Base-by-base conservation (phyloP, 129 eudicot species). In the Gnaphalium uliginosum region DNA sequence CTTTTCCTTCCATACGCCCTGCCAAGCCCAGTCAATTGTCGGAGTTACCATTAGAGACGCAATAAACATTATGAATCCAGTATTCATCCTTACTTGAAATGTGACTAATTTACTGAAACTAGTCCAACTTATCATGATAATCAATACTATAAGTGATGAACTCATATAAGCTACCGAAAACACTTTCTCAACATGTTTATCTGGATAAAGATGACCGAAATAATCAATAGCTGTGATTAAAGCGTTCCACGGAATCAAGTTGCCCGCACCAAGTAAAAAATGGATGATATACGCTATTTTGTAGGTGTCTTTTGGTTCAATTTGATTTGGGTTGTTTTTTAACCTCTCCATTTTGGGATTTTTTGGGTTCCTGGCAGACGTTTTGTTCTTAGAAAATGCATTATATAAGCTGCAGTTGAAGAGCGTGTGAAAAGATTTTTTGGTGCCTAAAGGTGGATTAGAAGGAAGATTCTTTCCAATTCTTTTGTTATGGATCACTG, bases 191-290 rank as follows among this genome's bases (percentile, higher is more conserved):
- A 89, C 89, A 14, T 92, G 94, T 77, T 78, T 81, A 13, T 54
- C 30, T 0, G 98, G 96, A 74, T 89, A 92, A 71, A 89, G 87
- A 72, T 84, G 59, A 27, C 90, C 86, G 60, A 92, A 92, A 74
- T 89, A 92, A 60, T 92, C 98, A 4, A 89, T 81, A 14, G 96
- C 96, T 21, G 98, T 92, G 78, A 92, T 92, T 10, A 89, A 79
- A 41, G 96, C 90, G 67, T 89, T 92, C 98, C 98, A 92, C 5
- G 98, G 98, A 61, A 92, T 88, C 73, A 92, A 83, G 73, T 86
- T 92, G 27, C 98, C 98, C 9, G 96, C 98, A n/a, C 98, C 98
- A 56, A 92, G 94, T 65, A 92, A 73, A 79, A 92, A 92, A 73
- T 89, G 92, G 81, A 92, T 70, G n/a, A 83, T 73, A 35, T 92